These are phyloP conservation scores for Penicillium sclerotigenum DNA, from an alignment of 2,329 filamentous ascomycete species.

Conservation along the genomic window DNA sequence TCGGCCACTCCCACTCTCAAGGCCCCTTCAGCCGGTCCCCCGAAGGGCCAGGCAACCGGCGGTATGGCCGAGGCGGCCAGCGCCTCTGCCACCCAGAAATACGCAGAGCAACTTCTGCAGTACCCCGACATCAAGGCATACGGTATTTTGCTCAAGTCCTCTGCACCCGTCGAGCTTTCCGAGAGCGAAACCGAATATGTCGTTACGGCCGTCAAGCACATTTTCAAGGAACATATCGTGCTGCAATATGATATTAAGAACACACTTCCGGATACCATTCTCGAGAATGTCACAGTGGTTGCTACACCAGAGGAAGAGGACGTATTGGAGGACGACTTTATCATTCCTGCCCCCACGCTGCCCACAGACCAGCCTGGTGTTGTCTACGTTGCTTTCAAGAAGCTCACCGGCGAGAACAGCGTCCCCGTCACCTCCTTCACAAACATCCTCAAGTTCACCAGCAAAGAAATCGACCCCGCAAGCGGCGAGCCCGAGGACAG, in stretches of 20 bases:
- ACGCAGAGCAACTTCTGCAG: slow-evolving; percentile 78
- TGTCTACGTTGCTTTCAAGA: slow-evolving; percentile 93
- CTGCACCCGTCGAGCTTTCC: slow-evolving; percentile 78
- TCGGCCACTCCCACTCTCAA: slow-evolving; percentile 90
- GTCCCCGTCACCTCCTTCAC: slow-evolving; percentile 80
- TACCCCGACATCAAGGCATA: slow-evolving; percentile 91
- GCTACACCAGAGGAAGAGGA: slow-evolving; percentile 78
- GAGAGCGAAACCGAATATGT: slow-evolving; percentile 98
- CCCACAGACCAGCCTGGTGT: slow-evolving; percentile 82
- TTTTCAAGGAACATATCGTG: slow-evolving; percentile 96
- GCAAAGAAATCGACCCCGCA: slow-evolving; percentile 94
- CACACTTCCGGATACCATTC: slow-evolving; percentile 82
- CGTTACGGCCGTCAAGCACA: slow-evolving; percentile 87
- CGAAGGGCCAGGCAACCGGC: slow-evolving; percentile 65
- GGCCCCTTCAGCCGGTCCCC: slow-evolving; percentile 75
- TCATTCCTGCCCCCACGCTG: slow-evolving; percentile 81
- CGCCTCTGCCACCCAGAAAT: slow-evolving; percentile 78
- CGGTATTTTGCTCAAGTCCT: slow-evolving; percentile 89
- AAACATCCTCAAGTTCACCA: slow-evolving; percentile 93
- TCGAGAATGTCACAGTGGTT: slow-evolving; percentile 84
- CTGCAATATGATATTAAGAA: slow-evolving; percentile 98
- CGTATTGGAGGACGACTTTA: slow-evolving; percentile 76
- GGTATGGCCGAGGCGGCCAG: slow-evolving; percentile 71
- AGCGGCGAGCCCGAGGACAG: slow-evolving; percentile 88
- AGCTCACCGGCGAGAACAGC: slow-evolving; percentile 69